Percentiles rank a stretch among this genome's conserved stretches.
phyloP scores from a whole-genome alignment of 352 stramenopile species.

The Aphanomyces cochlioides region DNA sequence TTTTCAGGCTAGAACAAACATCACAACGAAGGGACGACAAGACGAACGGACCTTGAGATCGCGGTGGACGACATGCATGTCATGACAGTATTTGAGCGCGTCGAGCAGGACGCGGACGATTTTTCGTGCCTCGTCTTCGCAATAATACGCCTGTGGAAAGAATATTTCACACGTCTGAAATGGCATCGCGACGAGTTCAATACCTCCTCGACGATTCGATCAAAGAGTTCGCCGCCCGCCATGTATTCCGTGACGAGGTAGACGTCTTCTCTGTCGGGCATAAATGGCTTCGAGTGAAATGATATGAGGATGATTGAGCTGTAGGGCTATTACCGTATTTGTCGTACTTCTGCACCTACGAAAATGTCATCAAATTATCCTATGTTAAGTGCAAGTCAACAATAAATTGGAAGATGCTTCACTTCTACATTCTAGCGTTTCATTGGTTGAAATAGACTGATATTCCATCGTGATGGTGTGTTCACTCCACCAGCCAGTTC shows the following conservation, averaged over 20 bases:
- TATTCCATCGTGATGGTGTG: too few species aligned
- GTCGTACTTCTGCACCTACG: too few species aligned
- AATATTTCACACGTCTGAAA: not conserved
- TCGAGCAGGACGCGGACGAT: conserved; percentile 73
- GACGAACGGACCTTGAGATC: conserved; percentile 84
- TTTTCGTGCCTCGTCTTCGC: conserved; percentile 74
- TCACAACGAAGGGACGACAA: not conserved
- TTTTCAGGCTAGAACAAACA: conserved; percentile 35
- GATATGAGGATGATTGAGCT: conserved; percentile 88
- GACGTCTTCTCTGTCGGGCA: conserved; percentile 79
- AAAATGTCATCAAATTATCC: too few species aligned
- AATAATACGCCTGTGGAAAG: conserved; percentile 56
- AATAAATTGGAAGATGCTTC: too few species aligned
- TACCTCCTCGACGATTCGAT: conserved; percentile 83
- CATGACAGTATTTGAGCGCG: conserved; percentile 85
- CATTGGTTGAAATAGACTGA: too few species aligned
- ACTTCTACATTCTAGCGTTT: too few species aligned
- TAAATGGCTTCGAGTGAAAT: conserved; percentile 90
- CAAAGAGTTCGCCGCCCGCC: conserved; percentile 82
- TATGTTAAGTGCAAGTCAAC: too few species aligned
- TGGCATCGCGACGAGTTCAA: conserved; percentile 48
- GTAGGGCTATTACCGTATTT: conserved; percentile 69
- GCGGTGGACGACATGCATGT: conserved; percentile 73
- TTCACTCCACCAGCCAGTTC: too few species aligned
- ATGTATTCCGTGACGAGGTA: conserved; percentile 89